Conservation (phyloP, 2,329 filamentous ascomycete genomes). For the Sporothrix protearum region DNA sequence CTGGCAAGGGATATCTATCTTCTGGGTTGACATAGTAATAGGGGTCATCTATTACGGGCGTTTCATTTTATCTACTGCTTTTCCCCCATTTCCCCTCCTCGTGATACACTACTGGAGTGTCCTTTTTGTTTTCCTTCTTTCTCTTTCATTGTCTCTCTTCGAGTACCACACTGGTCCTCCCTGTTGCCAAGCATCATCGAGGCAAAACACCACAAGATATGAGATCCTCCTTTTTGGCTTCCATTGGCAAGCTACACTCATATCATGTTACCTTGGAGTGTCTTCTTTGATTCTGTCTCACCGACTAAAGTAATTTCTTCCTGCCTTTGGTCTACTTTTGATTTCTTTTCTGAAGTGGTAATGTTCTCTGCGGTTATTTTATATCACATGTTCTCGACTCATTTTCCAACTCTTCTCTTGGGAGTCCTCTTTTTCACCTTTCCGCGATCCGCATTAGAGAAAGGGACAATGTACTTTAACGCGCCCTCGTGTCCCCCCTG, state of each 20-base stretch:
- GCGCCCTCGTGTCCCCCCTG: not conserved
- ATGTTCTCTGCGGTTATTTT: not conserved
- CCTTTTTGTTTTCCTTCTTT: not conserved
- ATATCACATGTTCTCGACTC: not conserved
- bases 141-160: not conserved
- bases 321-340: not conserved
- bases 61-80: not conserved
- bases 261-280: conserved; percentile 5
- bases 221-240: conserved; percentile 2
- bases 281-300: not conserved
- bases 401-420: not conserved
- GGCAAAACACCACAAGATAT: not conserved
- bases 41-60: not conserved
- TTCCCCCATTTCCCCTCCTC: not conserved
- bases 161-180: not conserved
- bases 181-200: not conserved
- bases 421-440: not conserved
- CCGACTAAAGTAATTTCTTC: not conserved
- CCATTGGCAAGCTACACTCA: conserved; percentile 8
- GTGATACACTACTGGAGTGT: not conserved
- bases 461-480: conserved; percentile 2
- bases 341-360: not conserved
- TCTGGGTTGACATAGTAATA: conserved; percentile 1
- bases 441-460: conserved; percentile 2
- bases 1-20: not conserved